Percentiles rank a stretch among this genome's conserved stretches.
Evolutionary conservation across 225 moss, liverwort and hornwort species (phyloP).

Genomic region (Sphagnum tenellum): DNA sequence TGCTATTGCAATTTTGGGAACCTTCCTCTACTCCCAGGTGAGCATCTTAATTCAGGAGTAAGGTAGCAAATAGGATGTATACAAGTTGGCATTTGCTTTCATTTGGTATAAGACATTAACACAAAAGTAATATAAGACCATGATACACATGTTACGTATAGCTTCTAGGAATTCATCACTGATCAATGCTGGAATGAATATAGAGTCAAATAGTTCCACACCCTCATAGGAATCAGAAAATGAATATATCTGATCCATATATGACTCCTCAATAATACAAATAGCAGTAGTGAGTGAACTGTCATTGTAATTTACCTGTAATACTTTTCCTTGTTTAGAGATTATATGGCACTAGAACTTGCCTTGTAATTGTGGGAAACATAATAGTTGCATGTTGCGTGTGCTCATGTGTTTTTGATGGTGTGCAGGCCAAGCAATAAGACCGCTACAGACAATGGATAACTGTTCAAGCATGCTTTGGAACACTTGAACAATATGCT

Average conservation of each 20-base stretch:
- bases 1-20: conserved; percentile 80
- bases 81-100: background rate
- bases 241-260: background rate
- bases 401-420: background rate
- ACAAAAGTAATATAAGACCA: background rate
- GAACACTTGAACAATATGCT: no score
- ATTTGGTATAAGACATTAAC: background rate
- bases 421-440: conserved; percentile 9
- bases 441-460: no score
- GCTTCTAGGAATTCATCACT: background rate
- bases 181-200: no score
- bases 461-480: no score
- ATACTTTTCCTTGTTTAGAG: no score
- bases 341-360: no score
- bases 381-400: background rate
- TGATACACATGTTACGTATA: background rate
- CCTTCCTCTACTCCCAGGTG: conserved; percentile 94
- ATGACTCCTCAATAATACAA: background rate
- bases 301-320: no score
- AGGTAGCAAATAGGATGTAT: background rate
- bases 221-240: conserved; percentile 10
- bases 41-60: background rate
- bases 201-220: no score
- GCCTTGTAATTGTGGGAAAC: no score
- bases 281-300: no score